Evolutionary conservation across 768 basidiomycete species (phyloP), one percentile per base, ranked within the genome.

Genomic region (Leucosporidium creatinivorum): DNA sequence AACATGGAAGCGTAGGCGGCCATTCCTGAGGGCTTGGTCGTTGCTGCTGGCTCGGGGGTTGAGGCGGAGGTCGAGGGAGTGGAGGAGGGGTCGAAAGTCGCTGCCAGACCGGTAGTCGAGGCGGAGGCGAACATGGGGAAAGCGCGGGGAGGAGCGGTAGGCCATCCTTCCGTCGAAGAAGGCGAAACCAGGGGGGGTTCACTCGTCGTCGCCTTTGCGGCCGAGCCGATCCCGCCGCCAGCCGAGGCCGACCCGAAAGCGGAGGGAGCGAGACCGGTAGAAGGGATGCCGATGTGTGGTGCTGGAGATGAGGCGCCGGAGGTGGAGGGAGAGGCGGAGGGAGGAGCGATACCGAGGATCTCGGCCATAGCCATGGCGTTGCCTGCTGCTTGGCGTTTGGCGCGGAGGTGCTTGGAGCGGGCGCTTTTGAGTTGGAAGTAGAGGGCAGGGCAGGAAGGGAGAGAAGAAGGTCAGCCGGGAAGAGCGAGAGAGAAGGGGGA

Each of bases 301-400:
- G 47, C 28, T 0, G 56, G 61, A 1, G 56, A 26, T 10, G 62
- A 50, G 12, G 58, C 31, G 49, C 61, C 55, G 0, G 68, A 55
- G 3, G 66, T 30, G 0, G 71, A n/a, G 13, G 73, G 62, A 13
- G 71, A 61, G 21, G 69, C 58, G 5, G 67, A 60, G 21, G 68
- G 55, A 6, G 73, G 73, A 0, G 74, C 69, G 52, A 73, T 67
- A 17, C 74, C 74, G 56, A 75, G 72, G 47, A 75, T 75, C 59
- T 75, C 74, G 12, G 74, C 74, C 68, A 75, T 69, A 17, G 74
- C 74, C 31, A 64, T 36, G 12, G 69, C 63, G 67, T 69, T 72
- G 23, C 47, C 28, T 8, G 72, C 59, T 9, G 69, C 69, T 63
- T 73, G 66, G 17, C 74, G 71, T 55, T 75, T 75, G 12, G 74